Evolutionary conservation across 345 rosid genomes (phyloP), one percentile per base, ranked within the genome.

Genomic region (Punica granatum): DNA sequence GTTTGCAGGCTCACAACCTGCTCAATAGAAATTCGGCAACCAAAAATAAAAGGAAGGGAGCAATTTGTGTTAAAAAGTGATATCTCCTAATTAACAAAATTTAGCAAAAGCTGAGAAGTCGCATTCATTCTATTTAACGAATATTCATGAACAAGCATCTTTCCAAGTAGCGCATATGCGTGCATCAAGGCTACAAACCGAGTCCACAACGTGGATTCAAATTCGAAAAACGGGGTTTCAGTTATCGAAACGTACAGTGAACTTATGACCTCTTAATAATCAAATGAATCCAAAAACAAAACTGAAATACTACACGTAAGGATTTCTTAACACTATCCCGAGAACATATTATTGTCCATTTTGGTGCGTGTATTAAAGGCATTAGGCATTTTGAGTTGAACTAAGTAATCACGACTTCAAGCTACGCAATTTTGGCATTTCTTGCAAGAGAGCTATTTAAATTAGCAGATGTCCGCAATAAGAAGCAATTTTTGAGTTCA

Each of bases 1-100:
- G 98, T 88, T 69, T 89, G 97, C 54, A 93, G 81, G 75, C 74
- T 87, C 80, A 89, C 86, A 63, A 89, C 90, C 98, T 93, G 68
- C 37, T 11, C 18, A 33, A 14, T 14, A 30, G 37, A 59, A 23
- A n/a, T 2, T 21, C 12, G n/a, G 58, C 51, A 51, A n/a, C 12
- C 30, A 23, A 51, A n/a, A 25, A n/a, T 5, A 21, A 21, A 51
- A 6, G 8, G 8, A 6, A 46, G 7, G n/a, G 19, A 15, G 21
- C n/a, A n/a, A n/a, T n/a, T n/a, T n/a, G n/a, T n/a, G n/a, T n/a
- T n/a, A n/a, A n/a, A n/a, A n/a, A n/a, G n/a, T n/a, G n/a, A n/a
- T n/a, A n/a, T n/a, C n/a, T n/a, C n/a, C n/a, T n/a, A n/a, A n/a
- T n/a, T n/a, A n/a, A n/a, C n/a, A n/a, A n/a, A n/a, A n/a, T n/a